phyloP scores from a whole-genome alignment of 192 early-diverging fungal species.

The Coemansia sp. region DNA sequence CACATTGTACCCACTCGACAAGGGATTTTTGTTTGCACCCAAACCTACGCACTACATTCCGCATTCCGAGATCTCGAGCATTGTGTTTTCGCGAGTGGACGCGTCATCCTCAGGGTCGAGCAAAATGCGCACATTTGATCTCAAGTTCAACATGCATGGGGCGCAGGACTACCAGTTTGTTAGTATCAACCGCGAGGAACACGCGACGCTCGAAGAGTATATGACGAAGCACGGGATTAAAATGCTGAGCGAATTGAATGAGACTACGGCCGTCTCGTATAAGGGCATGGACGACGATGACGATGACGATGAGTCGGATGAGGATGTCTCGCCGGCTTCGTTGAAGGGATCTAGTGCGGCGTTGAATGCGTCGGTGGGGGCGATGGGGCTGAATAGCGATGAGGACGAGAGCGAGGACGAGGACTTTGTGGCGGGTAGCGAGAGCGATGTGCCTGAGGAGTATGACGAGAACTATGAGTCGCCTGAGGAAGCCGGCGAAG shows the following conservation, averaged over 20 bases:
- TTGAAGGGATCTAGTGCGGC: not conserved
- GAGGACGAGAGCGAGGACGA: conserved; percentile 82
- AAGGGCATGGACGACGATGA: conserved; percentile 35
- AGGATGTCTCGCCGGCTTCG: conserved; percentile 3
- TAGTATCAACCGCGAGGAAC: conserved; percentile 88
- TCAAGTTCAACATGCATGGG: conserved; percentile 85
- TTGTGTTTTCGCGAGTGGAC: conserved; percentile 83
- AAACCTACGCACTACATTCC: conserved; percentile 91
- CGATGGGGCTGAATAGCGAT: conserved; percentile 55
- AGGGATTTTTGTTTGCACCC: conserved; percentile 89
- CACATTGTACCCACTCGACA: conserved; percentile 89
- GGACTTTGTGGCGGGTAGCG: conserved; percentile 78
- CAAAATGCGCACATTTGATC: conserved; percentile 79
- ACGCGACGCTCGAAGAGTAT: conserved; percentile 75
- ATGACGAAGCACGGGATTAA: conserved; percentile 79
- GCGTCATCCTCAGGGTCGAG: conserved; percentile 52
- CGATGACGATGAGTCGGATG: conserved; percentile 21
- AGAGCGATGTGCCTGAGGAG: conserved; percentile 75
- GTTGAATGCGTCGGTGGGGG: conserved; percentile 16
- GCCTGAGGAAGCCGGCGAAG: conserved; percentile 20
- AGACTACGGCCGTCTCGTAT: conserved; percentile 42
- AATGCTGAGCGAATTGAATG: conserved; percentile 69
- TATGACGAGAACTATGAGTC: conserved; percentile 66
- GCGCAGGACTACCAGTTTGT: conserved; percentile 81
- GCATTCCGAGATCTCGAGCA: conserved; percentile 75